Evolutionary conservation across 2,329 filamentous ascomycete genomes (phyloP), one percentile per base, ranked within the genome.

Genomic region (Sarocladium kiliense): DNA sequence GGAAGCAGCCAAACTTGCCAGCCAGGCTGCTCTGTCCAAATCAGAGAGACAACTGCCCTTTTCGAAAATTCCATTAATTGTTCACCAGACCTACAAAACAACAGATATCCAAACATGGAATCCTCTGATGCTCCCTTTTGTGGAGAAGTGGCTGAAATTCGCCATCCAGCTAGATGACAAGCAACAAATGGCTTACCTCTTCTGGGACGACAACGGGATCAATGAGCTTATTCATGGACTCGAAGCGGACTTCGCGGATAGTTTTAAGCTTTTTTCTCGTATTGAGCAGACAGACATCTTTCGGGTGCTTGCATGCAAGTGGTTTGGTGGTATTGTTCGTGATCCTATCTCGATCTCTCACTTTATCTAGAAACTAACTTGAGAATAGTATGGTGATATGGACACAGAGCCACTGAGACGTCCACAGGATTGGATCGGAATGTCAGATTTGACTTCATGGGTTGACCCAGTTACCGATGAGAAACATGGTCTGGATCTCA

Each of bases 231-330:
- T 63, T 34, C 54, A 58, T 4, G 57, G 58, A n/a, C 59, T 57
- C 42, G 59, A 63, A 39, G 18, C n/a, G 2, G 53, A 57, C 6
- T 58, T 63, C 21, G 14, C 59, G 9, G 26, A 56, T 9, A 58
- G 59, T 30, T 62, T 59, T 18, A 50, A 57, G 37, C 51, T 3
- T 25, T 57, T 42, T 62, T 63, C 32, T 58, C 60, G 7, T 7
- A 60, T 64, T 16, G 62, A 64, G 41, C 56, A 54, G 32, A 60
- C 59, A n/a, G 62, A 64, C 27, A 59, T 64, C 30, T 63, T 64
- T 36, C 60, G 62, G 2, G 18, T 63, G 2, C 45, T 64, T 18
- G 58, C 55, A 7, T 63, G 61, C 54, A 60, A 62, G 39, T 58
- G 56, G 41, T 62, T 62, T 36, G 62, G 61, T n/a, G 61, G 62